A percentile compares a stretch with the other conserved stretches of the same genome.
phyloP scores from a whole-genome alignment of 331 rosid species.

The Quercus phellos region DNA sequence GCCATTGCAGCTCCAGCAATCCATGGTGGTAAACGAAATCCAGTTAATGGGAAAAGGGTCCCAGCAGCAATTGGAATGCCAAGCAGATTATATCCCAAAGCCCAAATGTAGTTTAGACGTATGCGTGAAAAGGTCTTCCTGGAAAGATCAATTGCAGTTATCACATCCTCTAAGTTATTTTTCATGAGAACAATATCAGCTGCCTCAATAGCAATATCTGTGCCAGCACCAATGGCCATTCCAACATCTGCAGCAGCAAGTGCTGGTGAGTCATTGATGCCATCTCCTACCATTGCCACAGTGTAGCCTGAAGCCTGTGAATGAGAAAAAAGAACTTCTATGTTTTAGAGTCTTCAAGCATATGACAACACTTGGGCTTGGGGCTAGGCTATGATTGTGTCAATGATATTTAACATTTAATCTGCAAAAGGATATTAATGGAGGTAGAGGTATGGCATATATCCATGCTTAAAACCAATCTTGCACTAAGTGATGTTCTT shows the following conservation, averaged over 20 bases:
- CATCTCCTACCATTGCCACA: conserved; percentile 91
- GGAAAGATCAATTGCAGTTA: conserved; percentile 79
- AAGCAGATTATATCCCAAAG: conserved; percentile 74
- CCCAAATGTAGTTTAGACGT: conserved; percentile 79
- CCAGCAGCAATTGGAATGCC: conserved; percentile 94
- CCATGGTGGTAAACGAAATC: conserved; percentile 84
- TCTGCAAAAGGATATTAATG: not conserved
- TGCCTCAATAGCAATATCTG: conserved; percentile 89
- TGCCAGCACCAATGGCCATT: conserved; percentile 30
- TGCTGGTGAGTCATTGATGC: conserved; percentile 92
- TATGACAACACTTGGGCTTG: not conserved
- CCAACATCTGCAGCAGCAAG: conserved; percentile 87
- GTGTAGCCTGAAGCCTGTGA: conserved; percentile 50
- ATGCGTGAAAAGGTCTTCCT: conserved; percentile 73
- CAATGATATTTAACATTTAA: not conserved
- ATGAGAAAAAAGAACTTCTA: not conserved
- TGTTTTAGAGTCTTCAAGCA: not conserved
- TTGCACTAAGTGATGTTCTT: not conserved
- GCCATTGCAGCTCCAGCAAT: conserved; percentile 99
- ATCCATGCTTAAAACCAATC: not conserved
- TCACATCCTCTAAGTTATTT: conserved; percentile 88
- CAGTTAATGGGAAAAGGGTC: conserved; percentile 64
- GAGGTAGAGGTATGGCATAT: not conserved
- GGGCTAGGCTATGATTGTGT: not conserved
- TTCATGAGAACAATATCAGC: conserved; percentile 92